phyloP scores from a whole-genome alignment of 148 eudicot genomes.

The Cornus controversa region DNA sequence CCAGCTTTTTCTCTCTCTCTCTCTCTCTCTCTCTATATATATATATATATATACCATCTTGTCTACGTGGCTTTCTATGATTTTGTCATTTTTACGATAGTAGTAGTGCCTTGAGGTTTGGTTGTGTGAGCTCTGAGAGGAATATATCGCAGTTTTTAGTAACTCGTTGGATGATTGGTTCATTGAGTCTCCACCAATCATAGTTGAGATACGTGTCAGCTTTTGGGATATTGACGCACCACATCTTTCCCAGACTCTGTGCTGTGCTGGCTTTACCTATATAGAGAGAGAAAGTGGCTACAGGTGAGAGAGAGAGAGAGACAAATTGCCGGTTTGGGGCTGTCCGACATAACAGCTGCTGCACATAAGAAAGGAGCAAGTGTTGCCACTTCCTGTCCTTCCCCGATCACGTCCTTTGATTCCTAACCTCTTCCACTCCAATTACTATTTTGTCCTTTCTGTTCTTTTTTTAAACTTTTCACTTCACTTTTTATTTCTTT shows the following conservation, averaged over 20 bases:
- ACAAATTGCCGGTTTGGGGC: neutral
- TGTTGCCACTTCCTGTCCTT: neutral
- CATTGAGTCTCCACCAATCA: neutral
- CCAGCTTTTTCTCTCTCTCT: neutral
- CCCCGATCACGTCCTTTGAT: neutral
- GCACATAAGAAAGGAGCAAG: constrained; percentile 2
- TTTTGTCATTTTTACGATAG: neutral
- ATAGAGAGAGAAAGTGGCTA: neutral
- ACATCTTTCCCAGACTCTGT: too few relatives aligned
- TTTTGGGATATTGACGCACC: neutral
- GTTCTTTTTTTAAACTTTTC: neutral
- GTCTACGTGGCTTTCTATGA: neutral
- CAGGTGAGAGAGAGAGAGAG: neutral
- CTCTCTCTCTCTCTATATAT: too few relatives aligned
- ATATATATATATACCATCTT: neutral
- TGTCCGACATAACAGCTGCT: constrained; percentile 8
- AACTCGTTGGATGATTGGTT: constrained; percentile 6
- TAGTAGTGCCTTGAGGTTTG: neutral
- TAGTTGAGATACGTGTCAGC: neutral
- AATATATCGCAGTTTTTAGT: neutral
- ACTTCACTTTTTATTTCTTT: neutral
- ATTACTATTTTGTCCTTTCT: neutral
- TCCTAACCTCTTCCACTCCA: neutral
- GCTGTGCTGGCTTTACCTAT: neutral
- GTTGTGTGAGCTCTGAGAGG: neutral